Percentiles rank a stretch among this genome's conserved stretches.
phyloP scores from a whole-genome alignment of 1,284 basidiomycete species.

The Ceratobasidium sp. region DNA sequence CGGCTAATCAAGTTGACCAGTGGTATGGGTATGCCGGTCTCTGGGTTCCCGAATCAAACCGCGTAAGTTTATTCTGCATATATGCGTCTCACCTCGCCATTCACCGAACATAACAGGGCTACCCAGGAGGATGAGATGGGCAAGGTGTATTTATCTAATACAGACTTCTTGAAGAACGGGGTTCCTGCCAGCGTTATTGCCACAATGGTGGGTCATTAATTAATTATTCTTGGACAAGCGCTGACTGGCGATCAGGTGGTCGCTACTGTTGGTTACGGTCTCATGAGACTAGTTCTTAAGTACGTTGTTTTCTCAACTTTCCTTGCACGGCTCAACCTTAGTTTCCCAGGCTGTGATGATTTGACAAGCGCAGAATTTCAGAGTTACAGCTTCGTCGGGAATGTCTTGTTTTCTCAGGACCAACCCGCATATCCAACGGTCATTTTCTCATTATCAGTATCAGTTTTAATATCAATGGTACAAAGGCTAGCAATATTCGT shows the following conservation, averaged over 20 bases:
- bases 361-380: neutral
- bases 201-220: conserved; percentile 63
- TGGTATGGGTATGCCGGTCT: conserved; percentile 98
- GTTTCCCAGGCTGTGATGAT: conserved; percentile 3
- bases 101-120: conserved; percentile 61
- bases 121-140: conserved; percentile 96
- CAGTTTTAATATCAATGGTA: conserved; percentile 1
- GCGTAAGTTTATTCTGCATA: conserved; percentile 64
- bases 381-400: neutral
- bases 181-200: conserved; percentile 90
- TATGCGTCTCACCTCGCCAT: conserved; percentile 43
- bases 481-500: neutral
- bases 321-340: neutral
- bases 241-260: conserved; percentile 63
- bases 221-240: conserved; percentile 18
- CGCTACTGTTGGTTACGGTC: conserved; percentile 77
- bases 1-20: conserved; percentile 48
- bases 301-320: conserved; percentile 55
- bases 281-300: conserved; percentile 65
- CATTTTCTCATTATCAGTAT: neutral
- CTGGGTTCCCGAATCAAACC: conserved; percentile 96
- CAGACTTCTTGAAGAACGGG: conserved; percentile 93
- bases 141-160: conserved; percentile 80
- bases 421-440: neutral
- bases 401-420: neutral